Evolutionary conservation across 441 rosid species (phyloP).

Genomic region (Adansonia grandidieri): DNA sequence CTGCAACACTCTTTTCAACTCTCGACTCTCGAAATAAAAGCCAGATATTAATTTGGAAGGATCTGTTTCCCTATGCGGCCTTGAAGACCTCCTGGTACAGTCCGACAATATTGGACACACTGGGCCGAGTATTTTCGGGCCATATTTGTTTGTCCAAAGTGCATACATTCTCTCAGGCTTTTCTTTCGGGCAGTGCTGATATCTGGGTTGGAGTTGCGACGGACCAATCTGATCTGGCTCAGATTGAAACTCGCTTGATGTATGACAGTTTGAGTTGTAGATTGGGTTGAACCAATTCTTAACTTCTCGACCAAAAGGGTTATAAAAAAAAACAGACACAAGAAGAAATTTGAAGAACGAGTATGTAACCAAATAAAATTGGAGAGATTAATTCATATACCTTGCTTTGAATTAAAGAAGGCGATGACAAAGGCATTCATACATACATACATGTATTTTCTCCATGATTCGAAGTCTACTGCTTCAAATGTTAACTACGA

Average conservation of each 20-base stretch:
- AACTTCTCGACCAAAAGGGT: too few relatives aligned
- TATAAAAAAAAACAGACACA: too few relatives aligned
- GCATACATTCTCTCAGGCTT: too few relatives aligned
- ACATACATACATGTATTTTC: slow-evolving; percentile 20
- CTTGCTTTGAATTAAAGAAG: slow-evolving; percentile 40
- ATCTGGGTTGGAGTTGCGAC: too few relatives aligned
- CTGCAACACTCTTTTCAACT: background rate
- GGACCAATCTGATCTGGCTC: too few relatives aligned
- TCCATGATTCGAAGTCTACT: slow-evolving; percentile 14
- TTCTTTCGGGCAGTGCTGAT: too few relatives aligned
- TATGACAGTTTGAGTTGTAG: too few relatives aligned
- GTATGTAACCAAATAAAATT: slow-evolving; percentile 17
- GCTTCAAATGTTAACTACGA: slow-evolving; percentile 27
- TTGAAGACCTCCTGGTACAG: background rate
- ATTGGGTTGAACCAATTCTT: too few relatives aligned
- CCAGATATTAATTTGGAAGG: background rate
- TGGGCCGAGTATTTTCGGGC: background rate
- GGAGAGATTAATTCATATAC: slow-evolving; percentile 29
- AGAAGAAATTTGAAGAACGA: background rate
- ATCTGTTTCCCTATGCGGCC: background rate
- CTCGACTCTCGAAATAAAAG: background rate
- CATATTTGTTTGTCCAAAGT: background rate
- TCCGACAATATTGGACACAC: background rate
- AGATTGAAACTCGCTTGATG: too few relatives aligned
- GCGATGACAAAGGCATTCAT: slow-evolving; percentile 32